Evolutionary conservation across 345 rosid species (phyloP), one percentile per base, ranked within the genome.

Genomic region (Sapria himalayana): DNA sequence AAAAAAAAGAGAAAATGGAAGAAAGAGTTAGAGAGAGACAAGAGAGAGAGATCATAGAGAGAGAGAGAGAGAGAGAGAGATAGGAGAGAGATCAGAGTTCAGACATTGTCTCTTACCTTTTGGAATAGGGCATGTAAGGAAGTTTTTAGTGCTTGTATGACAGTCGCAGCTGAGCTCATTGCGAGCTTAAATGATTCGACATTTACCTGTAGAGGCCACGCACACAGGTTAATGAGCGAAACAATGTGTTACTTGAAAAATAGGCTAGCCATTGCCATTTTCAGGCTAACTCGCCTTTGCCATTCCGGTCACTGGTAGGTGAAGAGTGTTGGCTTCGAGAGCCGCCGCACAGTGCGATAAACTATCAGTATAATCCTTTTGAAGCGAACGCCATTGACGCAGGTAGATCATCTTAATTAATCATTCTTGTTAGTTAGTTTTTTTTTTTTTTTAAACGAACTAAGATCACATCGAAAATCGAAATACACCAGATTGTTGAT

Each of bases 141-240:
- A 22, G 75, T 69, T 73, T 85, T 93, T 68, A 78, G 74, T 32
- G 79, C 69, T 54, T 73, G 86, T 93, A 91, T 73, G 60, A 91
- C 80, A 46, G 77, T 92, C 22, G 84, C 81, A 37, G 93, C 95
- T 9, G 93, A 79, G 63, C 74, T 67, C 70, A 84, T 55, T 52
- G 89, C 92, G 50, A 58, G 59, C 63, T 77, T 73, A 66, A 91
- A 48, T 15, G 85, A 71, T 56, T 74, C 85, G 50, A 48, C 50
- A 40, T 91, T 93, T 51, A 59, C 92, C 98, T 89, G 92, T 43
- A 46, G 17, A 29, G 39, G 56, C 14, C 22, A 2, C 50, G 48
- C 49, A 9, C 19, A 10, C 25, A 38, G 29, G 24, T 46, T 48
- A 39, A 59, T 52, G 39, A n/a, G n/a, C n/a, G n/a, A n/a, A n/a